These are phyloP conservation scores for Decorospora gaudefroyi DNA, from an alignment of 2,329 filamentous ascomycete species.

Conservation along the genomic window DNA sequence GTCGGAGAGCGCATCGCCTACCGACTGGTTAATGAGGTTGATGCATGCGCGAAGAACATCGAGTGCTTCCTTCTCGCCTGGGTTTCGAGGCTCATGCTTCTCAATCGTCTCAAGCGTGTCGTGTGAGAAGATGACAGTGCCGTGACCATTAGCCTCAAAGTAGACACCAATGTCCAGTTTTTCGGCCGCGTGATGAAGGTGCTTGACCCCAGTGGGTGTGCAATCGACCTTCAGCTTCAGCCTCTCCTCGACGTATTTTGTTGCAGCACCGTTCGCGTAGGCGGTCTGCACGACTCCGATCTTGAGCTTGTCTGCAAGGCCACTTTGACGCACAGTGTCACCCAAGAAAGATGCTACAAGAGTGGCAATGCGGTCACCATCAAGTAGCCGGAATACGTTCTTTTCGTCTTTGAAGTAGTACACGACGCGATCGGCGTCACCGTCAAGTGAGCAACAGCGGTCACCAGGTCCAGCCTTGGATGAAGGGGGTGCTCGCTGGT, in stretches of 20 bases:
- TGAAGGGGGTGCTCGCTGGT: slow-evolving; percentile 83
- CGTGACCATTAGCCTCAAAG: slow-evolving; percentile 98
- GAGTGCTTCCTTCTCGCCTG: slow-evolving; percentile 86
- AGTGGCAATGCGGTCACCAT: slow-evolving; percentile 95
- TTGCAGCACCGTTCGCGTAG: slow-evolving; percentile 95
- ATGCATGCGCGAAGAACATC: slow-evolving; percentile 81
- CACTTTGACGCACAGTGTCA: slow-evolving; percentile 79
- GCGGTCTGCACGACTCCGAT: slow-evolving; percentile 97
- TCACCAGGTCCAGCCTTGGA: slow-evolving; percentile 77
- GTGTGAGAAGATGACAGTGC: slow-evolving; percentile 91
- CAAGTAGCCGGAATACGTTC: slow-evolving; percentile 85
- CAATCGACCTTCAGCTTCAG: slow-evolving; percentile 88
- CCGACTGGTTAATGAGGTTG: slow-evolving; percentile 96
- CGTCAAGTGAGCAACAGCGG: slow-evolving; percentile 88
- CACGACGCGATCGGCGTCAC: slow-evolving; percentile 91
- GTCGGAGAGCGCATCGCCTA: slow-evolving; percentile 93
- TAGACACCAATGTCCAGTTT: slow-evolving; percentile 96
- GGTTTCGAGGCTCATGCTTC: slow-evolving; percentile 81
- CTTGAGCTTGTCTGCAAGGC: slow-evolving; percentile 77
- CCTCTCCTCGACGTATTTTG: slow-evolving; percentile 85
- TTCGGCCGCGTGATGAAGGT: slow-evolving; percentile 94
- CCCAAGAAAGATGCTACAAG: slow-evolving; percentile 92
- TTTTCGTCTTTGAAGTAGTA: slow-evolving; percentile 90
- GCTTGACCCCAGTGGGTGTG: slow-evolving; percentile 95
- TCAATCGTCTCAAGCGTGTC: slow-evolving; percentile 79